Base-by-base conservation (phyloP, 2,329 filamentous ascomycete species). In the Rhynchosporium graminicola region DNA sequence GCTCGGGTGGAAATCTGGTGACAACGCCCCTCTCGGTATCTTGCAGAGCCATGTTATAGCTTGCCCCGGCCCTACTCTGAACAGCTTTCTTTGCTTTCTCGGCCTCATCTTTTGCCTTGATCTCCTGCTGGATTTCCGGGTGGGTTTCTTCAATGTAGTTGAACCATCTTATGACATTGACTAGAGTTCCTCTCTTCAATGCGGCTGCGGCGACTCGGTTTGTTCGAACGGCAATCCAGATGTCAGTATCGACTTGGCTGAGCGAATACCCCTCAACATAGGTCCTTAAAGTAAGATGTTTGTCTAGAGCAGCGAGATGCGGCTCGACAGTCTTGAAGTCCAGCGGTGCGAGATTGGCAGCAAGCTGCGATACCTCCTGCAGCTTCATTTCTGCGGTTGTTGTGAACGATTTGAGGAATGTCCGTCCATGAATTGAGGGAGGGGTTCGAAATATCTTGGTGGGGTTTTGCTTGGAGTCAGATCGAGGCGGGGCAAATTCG, bases 1-100 rank as follows among this genome's bases (percentile, higher is more conserved):
- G 94, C 86, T 97, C 94, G 3, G 94, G 94, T 15, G 94, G 87
- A 79, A 98, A 98, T 71, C 93, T 84, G 28, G 92, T 96, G 26
- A 97, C 91, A 62, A 98, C 92, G 3, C 92, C 92, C 75, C 94
- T 88, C 43, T 94, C 91, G 8, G 90, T 88, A 74, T 96, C 90
- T 71, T 90, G 87, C 43, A 97, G 83, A 2, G 88, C 89, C 75
- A 97, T 90, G 74, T 96, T 92, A 78, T 95, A 98, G 81, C 87
- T 96, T 63, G 85, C 92, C 67, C 91, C 91, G 58, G 90, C 88
- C 75, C 91, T 91, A 72, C 85, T 88, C 67, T 83, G 84, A 28
- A 85, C 85, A 43, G 82, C 81, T 68, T 88, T 86, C 80, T 90
- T 91, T 70, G 85, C 85, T 74, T 85, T 87, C 65, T 84, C 83